These are phyloP conservation scores for Gossypium raimondii DNA, from an alignment of 345 rosid genomes.

Conservation along the genomic window DNA sequence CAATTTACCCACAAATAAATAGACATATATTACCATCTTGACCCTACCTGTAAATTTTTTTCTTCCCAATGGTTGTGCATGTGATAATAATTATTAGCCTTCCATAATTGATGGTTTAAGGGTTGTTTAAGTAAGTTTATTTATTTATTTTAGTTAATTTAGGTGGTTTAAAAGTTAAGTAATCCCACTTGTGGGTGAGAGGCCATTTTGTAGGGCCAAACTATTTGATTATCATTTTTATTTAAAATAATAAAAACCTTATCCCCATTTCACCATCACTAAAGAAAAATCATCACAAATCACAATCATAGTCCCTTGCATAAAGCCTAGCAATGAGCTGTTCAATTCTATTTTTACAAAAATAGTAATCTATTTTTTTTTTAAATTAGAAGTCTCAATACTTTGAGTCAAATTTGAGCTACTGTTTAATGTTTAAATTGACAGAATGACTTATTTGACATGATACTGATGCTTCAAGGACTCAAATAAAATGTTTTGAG, in stretches of 20 bases:
- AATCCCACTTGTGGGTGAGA: constrained; percentile 16
- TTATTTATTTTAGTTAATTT: not conserved
- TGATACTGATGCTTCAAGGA: not conserved
- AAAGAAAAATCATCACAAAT: constrained; percentile 4
- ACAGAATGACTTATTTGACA: not conserved
- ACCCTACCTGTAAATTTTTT: no score
- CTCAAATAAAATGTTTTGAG: no score
- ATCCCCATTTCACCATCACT: constrained; percentile 22
- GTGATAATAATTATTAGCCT: no score
- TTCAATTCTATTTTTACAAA: not conserved
- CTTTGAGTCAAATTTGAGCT: no score
- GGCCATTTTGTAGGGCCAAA: constrained; percentile 12
- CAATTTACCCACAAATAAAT: no score
- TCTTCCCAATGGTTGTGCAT: no score
- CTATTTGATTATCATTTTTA: constrained; percentile 2
- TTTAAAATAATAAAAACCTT: constrained; percentile 13
- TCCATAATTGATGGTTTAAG: not conserved
- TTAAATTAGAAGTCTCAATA: no score
- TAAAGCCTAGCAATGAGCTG: not conserved
- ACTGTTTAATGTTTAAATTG: no score
- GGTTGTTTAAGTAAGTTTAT: not conserved
- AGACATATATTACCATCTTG: no score
- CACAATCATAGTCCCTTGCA: not conserved
- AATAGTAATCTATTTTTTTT: no score
- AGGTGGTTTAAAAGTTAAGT: constrained; percentile 3